These are phyloP conservation scores for Lolium multiflorum DNA, from an alignment of 176 grass and related monocot genomes.

Conservation along the genomic window DNA sequence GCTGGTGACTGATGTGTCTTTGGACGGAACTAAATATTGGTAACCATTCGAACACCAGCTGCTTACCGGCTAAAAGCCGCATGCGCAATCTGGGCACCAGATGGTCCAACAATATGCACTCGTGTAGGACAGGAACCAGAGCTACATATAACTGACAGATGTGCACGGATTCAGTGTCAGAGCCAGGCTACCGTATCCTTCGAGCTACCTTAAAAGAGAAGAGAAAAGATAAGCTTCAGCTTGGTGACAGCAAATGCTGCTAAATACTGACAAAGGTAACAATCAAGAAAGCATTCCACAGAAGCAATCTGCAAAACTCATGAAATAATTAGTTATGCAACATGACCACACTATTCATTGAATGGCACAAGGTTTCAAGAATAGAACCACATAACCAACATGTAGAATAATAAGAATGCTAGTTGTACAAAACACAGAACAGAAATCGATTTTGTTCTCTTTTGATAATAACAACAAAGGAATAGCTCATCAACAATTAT, in stretches of 20 bases:
- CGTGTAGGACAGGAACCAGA: constrained; percentile 26
- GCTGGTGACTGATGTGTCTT: constrained; percentile 20
- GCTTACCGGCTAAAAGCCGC: constrained; percentile 34
- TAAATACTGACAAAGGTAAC: constrained; percentile 10
- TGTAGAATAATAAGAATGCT: constrained; percentile 13
- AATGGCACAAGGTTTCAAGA: background rate
- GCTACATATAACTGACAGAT: constrained; percentile 19
- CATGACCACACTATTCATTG: background rate
- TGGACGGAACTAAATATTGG: constrained; percentile 18
- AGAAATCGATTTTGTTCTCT: background rate
- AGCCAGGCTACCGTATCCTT: constrained; percentile 39
- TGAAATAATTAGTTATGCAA: constrained; percentile 13
- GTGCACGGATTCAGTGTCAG: constrained; percentile 15
- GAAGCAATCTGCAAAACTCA: constrained; percentile 16
- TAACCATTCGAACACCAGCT: constrained; percentile 14
- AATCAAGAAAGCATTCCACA: constrained; percentile 1
- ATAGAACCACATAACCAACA: background rate
- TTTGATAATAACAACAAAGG: constrained; percentile 17
- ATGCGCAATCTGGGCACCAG: background rate
- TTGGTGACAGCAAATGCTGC: constrained; percentile 22
- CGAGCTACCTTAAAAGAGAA: constrained; percentile 52
- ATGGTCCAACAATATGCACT: constrained; percentile 41
- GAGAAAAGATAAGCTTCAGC: constrained; percentile 31
- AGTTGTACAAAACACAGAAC: background rate
- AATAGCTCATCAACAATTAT: background rate